Evolutionary conservation across 176 grass and related monocot species (phyloP), one percentile per base, ranked within the genome.

Genomic region (Carex scoparia): DNA sequence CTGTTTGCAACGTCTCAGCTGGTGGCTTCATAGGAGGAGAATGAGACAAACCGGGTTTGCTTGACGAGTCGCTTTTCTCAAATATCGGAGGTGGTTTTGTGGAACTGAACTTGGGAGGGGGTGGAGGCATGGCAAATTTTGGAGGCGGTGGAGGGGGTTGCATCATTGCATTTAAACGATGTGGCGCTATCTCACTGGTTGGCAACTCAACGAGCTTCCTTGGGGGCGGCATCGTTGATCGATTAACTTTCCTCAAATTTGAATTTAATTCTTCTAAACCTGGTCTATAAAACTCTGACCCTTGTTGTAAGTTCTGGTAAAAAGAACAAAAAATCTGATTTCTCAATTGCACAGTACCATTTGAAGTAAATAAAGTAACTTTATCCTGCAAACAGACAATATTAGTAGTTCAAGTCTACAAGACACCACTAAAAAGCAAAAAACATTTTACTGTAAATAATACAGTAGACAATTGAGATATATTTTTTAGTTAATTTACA

Each of bases 251-350:
- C 62, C 84, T 90, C 67, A 84, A 87, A 91, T 63, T 60, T 64
- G 56, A 81, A 81, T 64, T 64, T 81, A 59, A 31, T 83, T 86
- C 88, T 82, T 88, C 84, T 88, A 85, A 89, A 94, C 91, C 93
- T 92, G 96, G 86, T 91, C 92, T 94, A 98, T 91, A 86, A 94
- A 98, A 95, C 90, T 88, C 86, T 86, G 90, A 94, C 44, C 87
- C 88, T 81, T 88, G 91, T 91, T 84, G 93, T 95, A 86, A 98
- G 93, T 94, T 95, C 91, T 98, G 96, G 90, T 92, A 89, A 91
- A 88, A 89, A 74, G 56, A 94, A 94, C 87, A 35, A 87, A 53
- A 92, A 85, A 77, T 55, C 73, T 77, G 73, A 77, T 56, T 77
- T 53, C 12, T 56, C 49, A 56, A 77, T 77, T 77, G 44, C 73